Evolutionary conservation across 2,329 filamentous ascomycete genomes (phyloP).

Genomic region (Exophiala sideris): DNA sequence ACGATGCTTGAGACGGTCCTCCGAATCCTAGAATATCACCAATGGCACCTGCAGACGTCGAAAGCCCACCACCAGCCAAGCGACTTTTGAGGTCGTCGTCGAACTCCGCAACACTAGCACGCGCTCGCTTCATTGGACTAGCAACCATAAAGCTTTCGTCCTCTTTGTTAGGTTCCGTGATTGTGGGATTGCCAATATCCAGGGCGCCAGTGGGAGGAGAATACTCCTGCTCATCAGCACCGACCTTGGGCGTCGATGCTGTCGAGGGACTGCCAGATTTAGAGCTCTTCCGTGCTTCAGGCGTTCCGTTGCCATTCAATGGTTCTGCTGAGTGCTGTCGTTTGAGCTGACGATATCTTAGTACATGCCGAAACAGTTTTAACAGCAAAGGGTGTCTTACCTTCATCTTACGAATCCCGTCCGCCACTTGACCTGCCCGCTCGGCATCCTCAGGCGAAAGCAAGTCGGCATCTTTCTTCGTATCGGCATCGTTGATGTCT

Average conservation of each 20-base stretch:
- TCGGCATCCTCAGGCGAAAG: slow-evolving; percentile 61
- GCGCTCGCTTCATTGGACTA: slow-evolving; percentile 47
- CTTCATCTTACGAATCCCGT: slow-evolving; percentile 65
- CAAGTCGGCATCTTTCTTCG: slow-evolving; percentile 45
- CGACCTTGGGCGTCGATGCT: slow-evolving; percentile 36
- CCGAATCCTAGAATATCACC: slow-evolving; percentile 31
- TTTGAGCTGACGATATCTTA: slow-evolving; percentile 53
- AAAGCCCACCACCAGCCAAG: slow-evolving; percentile 35
- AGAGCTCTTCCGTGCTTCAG: slow-evolving; percentile 39
- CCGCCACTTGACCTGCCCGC: slow-evolving; percentile 59
- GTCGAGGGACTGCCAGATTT: slow-evolving; percentile 39
- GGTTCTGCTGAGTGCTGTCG: slow-evolving; percentile 63
- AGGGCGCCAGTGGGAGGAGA: slow-evolving; percentile 31
- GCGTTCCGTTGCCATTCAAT: slow-evolving; percentile 36
- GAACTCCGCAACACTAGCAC: slow-evolving; percentile 43
- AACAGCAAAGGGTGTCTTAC: slow-evolving; percentile 40
- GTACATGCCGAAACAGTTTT: slow-evolving; percentile 26
- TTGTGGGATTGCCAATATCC: slow-evolving; percentile 13
- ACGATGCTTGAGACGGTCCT: slow-evolving; percentile 12
- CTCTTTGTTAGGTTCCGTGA: slow-evolving; percentile 29
- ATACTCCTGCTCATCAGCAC: slow-evolving; percentile 34
- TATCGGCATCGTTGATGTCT: slow-evolving; percentile 56
- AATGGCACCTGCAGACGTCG: slow-evolving; percentile 33
- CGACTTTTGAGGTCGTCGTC: slow-evolving; percentile 41
- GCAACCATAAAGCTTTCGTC: slow-evolving; percentile 37